Evolutionary conservation across 768 basidiomycete species (phyloP).

Genomic region (Russula virescens): DNA sequence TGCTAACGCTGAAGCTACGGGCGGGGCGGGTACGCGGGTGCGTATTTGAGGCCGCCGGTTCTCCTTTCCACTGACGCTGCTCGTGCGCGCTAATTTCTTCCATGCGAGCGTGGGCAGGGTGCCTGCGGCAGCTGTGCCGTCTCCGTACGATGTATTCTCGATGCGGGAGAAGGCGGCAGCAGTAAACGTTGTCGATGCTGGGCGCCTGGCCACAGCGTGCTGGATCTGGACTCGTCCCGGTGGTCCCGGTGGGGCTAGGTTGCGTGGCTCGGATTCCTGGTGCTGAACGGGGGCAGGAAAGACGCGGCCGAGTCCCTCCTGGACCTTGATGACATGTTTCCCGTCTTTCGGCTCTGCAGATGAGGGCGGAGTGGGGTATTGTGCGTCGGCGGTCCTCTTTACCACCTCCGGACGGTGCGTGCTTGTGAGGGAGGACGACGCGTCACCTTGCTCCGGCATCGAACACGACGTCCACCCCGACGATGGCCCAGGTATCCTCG

Average conservation of each 20-base stretch:
- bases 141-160: not conserved
- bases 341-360: not conserved
- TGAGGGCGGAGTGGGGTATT: not conserved
- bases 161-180: not conserved
- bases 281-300: not conserved
- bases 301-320: not conserved
- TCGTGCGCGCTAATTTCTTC: not conserved
- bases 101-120: not conserved
- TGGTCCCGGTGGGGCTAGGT: not conserved
- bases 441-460: not conserved
- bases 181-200: not conserved
- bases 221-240: not conserved
- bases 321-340: not conserved
- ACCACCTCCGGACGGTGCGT: not conserved
- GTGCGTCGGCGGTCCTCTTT: not conserved
- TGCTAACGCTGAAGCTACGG: not conserved
- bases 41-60: constrained; percentile 1
- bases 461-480: not conserved
- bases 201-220: not conserved
- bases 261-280: not conserved
- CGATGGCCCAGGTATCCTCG: constrained; percentile 7
- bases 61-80: constrained; percentile 7
- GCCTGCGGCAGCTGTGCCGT: not conserved
- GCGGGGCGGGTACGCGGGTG: not conserved
- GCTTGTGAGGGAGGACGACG: not conserved